Conservation (phyloP, 2,329 filamentous ascomycete species). For the Paracamarosporium sp. region DNA sequence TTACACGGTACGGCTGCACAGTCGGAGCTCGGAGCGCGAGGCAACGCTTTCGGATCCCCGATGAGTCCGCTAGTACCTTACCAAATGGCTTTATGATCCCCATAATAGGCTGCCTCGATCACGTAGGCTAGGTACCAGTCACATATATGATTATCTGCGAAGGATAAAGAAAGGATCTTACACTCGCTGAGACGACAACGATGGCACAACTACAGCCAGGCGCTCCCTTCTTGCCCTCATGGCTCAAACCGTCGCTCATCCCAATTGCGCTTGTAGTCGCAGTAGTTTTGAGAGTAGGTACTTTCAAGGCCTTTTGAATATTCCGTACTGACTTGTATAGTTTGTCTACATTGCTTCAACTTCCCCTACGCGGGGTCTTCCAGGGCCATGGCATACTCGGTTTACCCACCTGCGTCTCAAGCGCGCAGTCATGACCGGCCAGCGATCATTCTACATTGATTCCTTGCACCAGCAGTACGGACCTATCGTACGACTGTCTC, state of each 20-base stretch:
- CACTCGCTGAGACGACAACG: neutral
- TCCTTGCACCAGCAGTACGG: conserved; percentile 42
- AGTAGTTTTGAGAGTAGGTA: neutral
- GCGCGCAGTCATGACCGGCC: conserved; percentile 42
- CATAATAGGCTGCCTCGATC: neutral
- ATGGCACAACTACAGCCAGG: neutral
- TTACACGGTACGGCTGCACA: neutral
- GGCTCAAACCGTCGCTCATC: neutral
- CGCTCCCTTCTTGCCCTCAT: conserved; percentile 1
- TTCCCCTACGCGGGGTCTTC: conserved; percentile 25
- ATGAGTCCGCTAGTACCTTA: neutral
- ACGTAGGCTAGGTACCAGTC: neutral
- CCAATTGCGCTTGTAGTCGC: neutral
- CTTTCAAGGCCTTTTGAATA: neutral
- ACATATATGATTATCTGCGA: neutral
- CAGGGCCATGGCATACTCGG: conserved; percentile 37
- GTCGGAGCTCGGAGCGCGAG: neutral
- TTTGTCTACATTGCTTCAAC: conserved; percentile 17
- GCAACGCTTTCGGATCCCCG: conserved; percentile 8
- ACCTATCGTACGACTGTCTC: conserved; percentile 32
- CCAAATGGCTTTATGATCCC: neutral
- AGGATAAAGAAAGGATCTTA: no score
- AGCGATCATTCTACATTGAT: conserved; percentile 48
- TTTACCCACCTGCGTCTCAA: conserved; percentile 44
- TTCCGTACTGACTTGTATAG: conserved; percentile 7